Conservation (phyloP, 2,329 filamentous ascomycete species). For the Fusarium sp. region DNA sequence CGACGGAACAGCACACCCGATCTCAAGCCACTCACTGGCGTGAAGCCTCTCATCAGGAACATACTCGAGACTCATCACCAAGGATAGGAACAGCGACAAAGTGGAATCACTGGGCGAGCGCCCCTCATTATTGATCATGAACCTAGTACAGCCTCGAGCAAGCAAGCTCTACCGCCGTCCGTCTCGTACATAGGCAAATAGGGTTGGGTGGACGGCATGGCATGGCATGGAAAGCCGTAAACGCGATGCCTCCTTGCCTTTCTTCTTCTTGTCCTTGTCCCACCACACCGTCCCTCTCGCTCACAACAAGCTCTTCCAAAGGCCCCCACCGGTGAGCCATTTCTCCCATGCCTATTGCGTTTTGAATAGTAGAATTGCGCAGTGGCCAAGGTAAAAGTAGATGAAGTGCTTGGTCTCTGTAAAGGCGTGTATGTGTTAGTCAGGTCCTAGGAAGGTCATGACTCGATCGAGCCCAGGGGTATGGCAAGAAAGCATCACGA, state of each 20-base stretch:
- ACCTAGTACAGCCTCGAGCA: slow-evolving; percentile 33
- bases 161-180: slow-evolving; percentile 10
- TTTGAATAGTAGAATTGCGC: slow-evolving; percentile 98
- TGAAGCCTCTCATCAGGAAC: slow-evolving; percentile 24
- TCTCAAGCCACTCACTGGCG: slow-evolving; percentile 10
- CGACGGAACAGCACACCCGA: slow-evolving; percentile 6
- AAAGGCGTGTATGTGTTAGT: slow-evolving; percentile 23
- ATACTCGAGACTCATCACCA: slow-evolving; percentile 13
- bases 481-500: slow-evolving; percentile 3
- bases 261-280: slow-evolving; percentile 24
- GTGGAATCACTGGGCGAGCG: slow-evolving; percentile 40
- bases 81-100: slow-evolving; percentile 21
- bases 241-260: slow-evolving; percentile 26
- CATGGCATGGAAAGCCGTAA: slow-evolving; percentile 18
- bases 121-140: slow-evolving; percentile 41
- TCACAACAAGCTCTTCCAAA: slow-evolving; percentile 47
- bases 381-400: slow-evolving; percentile 99
- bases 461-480: neutral
- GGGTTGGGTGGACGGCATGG: slow-evolving; percentile 33
- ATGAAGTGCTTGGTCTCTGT: slow-evolving; percentile 99
- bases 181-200: slow-evolving; percentile 34
- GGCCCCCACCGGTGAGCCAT: slow-evolving; percentile 43
- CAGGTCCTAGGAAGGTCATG: neutral
- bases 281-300: slow-evolving; percentile 36
- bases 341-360: slow-evolving; percentile 76